Percentiles rank a stretch among this genome's conserved stretches.
Evolutionary conservation across 2,329 filamentous ascomycete genomes (phyloP).

Genomic region (Trichophyton simii): DNA sequence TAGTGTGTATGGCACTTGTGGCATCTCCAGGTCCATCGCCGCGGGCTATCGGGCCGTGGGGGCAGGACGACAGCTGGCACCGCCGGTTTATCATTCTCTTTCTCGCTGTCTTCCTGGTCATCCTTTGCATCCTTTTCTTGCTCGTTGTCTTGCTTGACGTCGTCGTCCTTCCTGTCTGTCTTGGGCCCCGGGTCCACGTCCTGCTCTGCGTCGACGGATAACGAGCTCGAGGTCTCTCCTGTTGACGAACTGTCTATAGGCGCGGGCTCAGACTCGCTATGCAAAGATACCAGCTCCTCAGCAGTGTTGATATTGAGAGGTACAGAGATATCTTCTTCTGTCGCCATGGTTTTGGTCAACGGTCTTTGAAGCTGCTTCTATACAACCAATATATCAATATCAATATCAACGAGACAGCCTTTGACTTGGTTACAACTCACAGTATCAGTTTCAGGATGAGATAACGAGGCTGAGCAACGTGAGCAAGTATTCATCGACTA

Average conservation of each 20-base stretch:
- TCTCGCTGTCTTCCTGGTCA: slow-evolving; percentile 14
- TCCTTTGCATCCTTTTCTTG: slow-evolving; percentile 6
- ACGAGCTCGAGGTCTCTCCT: not conserved
- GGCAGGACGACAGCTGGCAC: not conserved
- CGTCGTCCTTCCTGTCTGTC: not conserved
- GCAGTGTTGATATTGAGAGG: not conserved
- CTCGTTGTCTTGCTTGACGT: not conserved
- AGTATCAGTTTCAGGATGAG: no score
- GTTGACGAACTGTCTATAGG: not conserved
- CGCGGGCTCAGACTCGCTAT: not conserved
- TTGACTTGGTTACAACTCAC: no score
- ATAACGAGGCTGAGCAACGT: no score
- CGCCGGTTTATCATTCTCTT: slow-evolving; percentile 2
- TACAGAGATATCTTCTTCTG: not conserved
- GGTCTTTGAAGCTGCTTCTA: not conserved
- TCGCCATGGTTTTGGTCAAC: not conserved
- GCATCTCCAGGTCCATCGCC: slow-evolving; percentile 3
- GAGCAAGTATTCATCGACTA: no score
- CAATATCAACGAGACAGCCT: not conserved
- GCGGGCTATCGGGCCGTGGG: not conserved
- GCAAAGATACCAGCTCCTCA: not conserved
- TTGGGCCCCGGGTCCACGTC: not conserved
- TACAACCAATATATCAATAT: not conserved
- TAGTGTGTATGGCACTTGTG: not conserved
- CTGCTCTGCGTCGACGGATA: not conserved